Evolutionary conservation across 495 filamentous ascomycete species (phyloP).

Genomic region (Xylaria cubensis): DNA sequence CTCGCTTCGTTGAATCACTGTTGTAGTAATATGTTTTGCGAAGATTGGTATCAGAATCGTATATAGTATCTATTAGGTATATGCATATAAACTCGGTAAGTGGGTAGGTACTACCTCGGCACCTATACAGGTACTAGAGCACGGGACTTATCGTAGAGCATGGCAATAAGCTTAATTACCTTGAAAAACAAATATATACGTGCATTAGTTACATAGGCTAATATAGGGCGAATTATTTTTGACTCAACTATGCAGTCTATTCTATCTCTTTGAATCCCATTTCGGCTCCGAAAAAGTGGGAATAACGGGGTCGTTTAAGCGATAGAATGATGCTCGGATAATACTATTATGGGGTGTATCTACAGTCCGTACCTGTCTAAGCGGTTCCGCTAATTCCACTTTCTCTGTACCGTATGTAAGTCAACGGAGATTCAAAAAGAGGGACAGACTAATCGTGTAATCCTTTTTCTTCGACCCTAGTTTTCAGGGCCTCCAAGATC

Average conservation of each 20-base stretch:
- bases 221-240: neutral
- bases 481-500: neutral
- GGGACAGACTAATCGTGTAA: constrained; percentile 11
- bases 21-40: constrained; percentile 1
- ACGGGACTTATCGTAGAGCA: neutral
- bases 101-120: neutral
- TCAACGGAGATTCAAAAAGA: no score
- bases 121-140: constrained; percentile 1
- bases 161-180: neutral
- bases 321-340: no score
- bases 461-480: neutral
- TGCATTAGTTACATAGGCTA: neutral
- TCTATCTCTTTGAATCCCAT: neutral
- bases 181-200: neutral
- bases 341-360: no score
- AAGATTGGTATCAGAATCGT: constrained; percentile 2
- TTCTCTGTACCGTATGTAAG: no score
- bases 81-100: neutral
- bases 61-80: neutral
- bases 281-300: no score
- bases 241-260: neutral
- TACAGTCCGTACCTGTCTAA: no score
- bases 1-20: neutral
- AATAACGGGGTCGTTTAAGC: no score
- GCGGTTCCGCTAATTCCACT: no score